phyloP scores from a whole-genome alignment of 2,329 filamentous ascomycete species.

The Hypomyces rosellus region DNA sequence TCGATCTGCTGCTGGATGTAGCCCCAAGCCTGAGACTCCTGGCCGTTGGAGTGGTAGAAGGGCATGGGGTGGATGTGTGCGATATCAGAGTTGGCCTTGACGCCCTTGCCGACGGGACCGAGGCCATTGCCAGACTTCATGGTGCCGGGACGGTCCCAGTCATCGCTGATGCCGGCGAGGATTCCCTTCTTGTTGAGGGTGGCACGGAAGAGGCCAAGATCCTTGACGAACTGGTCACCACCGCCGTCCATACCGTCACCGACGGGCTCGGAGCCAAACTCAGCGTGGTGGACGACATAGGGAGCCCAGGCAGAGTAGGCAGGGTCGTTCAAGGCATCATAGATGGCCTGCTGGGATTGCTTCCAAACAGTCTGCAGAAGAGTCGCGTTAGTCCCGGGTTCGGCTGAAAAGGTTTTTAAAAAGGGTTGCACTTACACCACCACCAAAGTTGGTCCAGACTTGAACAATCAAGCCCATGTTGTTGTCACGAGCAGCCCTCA shows the following conservation, averaged over 20 bases:
- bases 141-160: slow-evolving; percentile 17
- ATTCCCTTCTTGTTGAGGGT: slow-evolving; percentile 12
- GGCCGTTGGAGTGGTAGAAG: slow-evolving; percentile 15
- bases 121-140: slow-evolving; percentile 13
- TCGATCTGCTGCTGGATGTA: slow-evolving; percentile 15
- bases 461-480: slow-evolving; percentile 17
- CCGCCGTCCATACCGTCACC: slow-evolving; percentile 17
- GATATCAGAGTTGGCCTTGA: slow-evolving; percentile 15
- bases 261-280: slow-evolving; percentile 18
- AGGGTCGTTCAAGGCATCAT: slow-evolving; percentile 14
- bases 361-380: slow-evolving; percentile 12
- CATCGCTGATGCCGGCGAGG: slow-evolving; percentile 16
- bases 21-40: slow-evolving; percentile 11
- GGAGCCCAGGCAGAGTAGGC: slow-evolving; percentile 13
- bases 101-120: slow-evolving; percentile 11
- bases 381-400: slow-evolving; percentile 1
- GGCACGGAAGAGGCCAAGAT: slow-evolving; percentile 13
- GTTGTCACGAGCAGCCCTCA: slow-evolving; percentile 15
- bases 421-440: slow-evolving; percentile 11
- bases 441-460: slow-evolving; percentile 19
- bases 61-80: slow-evolving; percentile 19
- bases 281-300: slow-evolving; percentile 16
- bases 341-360: slow-evolving; percentile 16
- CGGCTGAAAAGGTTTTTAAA: background rate
- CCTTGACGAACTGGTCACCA: slow-evolving; percentile 12